Base-by-base conservation (phyloP, 805 yeast species). In the Wickerhamomyces chambardii region DNA sequence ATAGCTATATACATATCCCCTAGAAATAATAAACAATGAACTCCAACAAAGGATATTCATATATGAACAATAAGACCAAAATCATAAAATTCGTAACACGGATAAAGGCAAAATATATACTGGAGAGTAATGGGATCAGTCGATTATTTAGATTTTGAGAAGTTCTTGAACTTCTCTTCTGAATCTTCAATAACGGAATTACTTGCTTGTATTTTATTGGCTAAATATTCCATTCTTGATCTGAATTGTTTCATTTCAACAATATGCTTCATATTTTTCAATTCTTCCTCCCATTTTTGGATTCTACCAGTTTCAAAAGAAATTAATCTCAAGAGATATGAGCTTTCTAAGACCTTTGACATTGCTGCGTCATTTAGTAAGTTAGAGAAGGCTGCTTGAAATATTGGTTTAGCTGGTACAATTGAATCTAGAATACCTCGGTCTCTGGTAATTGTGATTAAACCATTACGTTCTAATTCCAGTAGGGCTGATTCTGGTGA, bases 351-450 rank as follows among this genome's bases (percentile, higher is more conserved):
- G 11, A 75, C 64, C 17, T 73, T 73, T 37, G 65, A 70, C 6
- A 83, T 58, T 15, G 67, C 64, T 14, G 61, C 48, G 51, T 87
- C 89, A 2, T 64, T 44, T 3, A 77, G 68, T 50, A 92, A 64
- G 39, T 71, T 70, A 37, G 64, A 48, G 59, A 90, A 92, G 0
- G 97, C 95, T 0, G 89, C 84, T 38, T 70, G 68, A 55, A 66
- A 87, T 17, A 92, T 61, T 3, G 98, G 97, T 47, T 87, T 78
- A 0, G 95, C 95, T 2, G 95, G 85, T 16, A 61, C 57, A 15
- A 92, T 72, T 6, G 70, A 69, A 31, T 66, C 61, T 16, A 84
- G 58, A 19, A 85, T 70, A 15, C 97, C 97, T 43, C 84, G 80
- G 29, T 79, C 83, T 40, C 86, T 70, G n/a, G 71, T 62, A 36